Evolutionary conservation across 129 eudicot genomes (phyloP).

Genomic region (Ambrosia trifida): DNA sequence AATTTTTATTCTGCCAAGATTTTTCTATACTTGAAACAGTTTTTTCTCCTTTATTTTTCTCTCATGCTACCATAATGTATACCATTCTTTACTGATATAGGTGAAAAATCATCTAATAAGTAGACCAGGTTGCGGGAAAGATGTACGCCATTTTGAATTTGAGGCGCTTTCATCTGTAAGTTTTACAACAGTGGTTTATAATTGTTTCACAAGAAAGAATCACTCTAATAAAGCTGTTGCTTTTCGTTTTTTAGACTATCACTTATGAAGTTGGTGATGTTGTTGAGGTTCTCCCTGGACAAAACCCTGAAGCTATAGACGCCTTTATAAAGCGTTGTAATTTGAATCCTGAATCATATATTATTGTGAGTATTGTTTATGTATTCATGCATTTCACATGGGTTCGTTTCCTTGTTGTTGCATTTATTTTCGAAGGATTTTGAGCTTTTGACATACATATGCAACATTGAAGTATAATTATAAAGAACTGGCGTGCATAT

Average conservation of each 20-base stretch:
- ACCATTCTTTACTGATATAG: conserved; percentile 34
- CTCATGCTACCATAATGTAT: not conserved
- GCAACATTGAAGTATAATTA: not conserved
- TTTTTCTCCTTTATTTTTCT: not conserved
- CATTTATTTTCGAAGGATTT: not conserved
- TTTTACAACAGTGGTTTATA: not conserved
- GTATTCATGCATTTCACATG: not conserved
- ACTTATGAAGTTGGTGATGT: conserved; percentile 92
- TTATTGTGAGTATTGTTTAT: conserved; percentile 50
- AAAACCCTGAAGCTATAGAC: conserved; percentile 68
- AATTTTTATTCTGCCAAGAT: not conserved
- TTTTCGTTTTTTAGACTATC: conserved; percentile 47
- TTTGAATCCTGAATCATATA: conserved; percentile 76
- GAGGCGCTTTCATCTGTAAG: conserved; percentile 83
- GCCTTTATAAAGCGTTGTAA: conserved; percentile 77
- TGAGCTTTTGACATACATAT: not conserved
- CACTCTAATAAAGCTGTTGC: conserved; percentile 4
- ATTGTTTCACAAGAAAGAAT: not conserved
- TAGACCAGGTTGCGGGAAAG: conserved; percentile 57
- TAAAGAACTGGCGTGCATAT: conserved; percentile 2
- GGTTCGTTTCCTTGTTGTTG: not conserved
- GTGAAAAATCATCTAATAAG: conserved; percentile 50
- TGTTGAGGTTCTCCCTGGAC: conserved; percentile 85
- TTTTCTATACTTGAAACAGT: not conserved
- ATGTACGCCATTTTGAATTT: conserved; percentile 90